A percentile compares a stretch with the other conserved stretches of the same genome.
phyloP scores from a whole-genome alignment of 768 basidiomycete species.

The Calocybe indica region DNA sequence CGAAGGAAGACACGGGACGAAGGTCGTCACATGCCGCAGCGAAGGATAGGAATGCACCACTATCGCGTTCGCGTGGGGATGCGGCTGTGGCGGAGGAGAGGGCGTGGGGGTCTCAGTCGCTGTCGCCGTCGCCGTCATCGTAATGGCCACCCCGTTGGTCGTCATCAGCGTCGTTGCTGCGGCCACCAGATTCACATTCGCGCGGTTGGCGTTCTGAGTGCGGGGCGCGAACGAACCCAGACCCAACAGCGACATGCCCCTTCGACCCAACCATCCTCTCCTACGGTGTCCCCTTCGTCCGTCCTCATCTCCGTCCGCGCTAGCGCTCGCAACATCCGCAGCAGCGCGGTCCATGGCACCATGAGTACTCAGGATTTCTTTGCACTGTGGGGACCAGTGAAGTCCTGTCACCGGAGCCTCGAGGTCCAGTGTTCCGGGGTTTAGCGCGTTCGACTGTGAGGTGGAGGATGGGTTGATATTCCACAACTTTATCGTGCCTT shows the following conservation, averaged over 20 bases:
- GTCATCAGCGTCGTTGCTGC: too few relatives aligned
- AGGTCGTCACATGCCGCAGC: constrained; percentile 46
- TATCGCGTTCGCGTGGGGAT: constrained; percentile 28
- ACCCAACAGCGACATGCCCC: too few relatives aligned
- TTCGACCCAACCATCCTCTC: too few relatives aligned
- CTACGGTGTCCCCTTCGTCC: too few relatives aligned
- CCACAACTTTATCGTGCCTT: constrained; percentile 52
- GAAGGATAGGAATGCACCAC: constrained; percentile 56
- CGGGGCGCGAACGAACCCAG: too few relatives aligned
- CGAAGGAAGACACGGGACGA: constrained; percentile 3
- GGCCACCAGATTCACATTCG: too few relatives aligned
- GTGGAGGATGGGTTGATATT: constrained; percentile 38
- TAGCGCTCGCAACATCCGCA: background rate
- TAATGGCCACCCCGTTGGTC: too few relatives aligned
- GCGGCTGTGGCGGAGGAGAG: constrained; percentile 11
- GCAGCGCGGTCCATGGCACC: constrained; percentile 25
- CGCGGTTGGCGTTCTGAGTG: too few relatives aligned
- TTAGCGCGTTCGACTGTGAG: constrained; percentile 33
- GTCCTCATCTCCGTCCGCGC: too few relatives aligned
- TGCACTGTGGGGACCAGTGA: constrained; percentile 73
- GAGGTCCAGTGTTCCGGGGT: constrained; percentile 39
- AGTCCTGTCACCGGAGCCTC: constrained; percentile 63
- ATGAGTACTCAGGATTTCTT: constrained; percentile 83
- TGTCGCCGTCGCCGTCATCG: too few relatives aligned
- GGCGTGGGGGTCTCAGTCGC: constrained; percentile 2